Base-by-base conservation (phyloP, 108 stramenopile genomes). In the Discostella pseudostelligera region DNA sequence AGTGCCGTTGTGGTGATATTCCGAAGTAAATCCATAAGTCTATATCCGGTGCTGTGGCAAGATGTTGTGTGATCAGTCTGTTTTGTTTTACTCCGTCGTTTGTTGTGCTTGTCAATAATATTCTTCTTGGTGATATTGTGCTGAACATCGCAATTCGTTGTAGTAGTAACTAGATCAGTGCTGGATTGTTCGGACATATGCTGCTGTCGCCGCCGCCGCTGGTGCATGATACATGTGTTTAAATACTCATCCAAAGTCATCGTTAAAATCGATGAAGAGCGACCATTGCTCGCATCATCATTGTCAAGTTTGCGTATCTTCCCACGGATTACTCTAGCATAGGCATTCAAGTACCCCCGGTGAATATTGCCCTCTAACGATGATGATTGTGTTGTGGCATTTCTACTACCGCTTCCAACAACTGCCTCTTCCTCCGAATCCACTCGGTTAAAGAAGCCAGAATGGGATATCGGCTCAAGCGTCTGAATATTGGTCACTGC, bases 331-430 rank as follows among this genome's bases (percentile, higher is more conserved):
- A 82, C 81, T 22, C 81, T 53, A 9, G 72, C 48, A 45, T 79
- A 82, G 5, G 83, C 83, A 72, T 84, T 84, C 40, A 84, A 58
- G 48, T 81, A 82, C 12, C 83, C 83, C 16, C 83, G 59, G 58
- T 84, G 83, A 1, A 84, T 26, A 17, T 74, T 67, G 12, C 83
- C 83, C 56, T 73, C 54, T 17, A 26, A 37, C 32, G 29, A 19
- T 35, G 37, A 19, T 17, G 37, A 6, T 19, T 14, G 0, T 19
- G 37, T 37, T 19, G 25, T 11, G 4, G 1, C 4, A 24, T 24
- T 26, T 14, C 8, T 25, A 0, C 19, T 10, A 36, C 37, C 37
- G 13, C 17, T 22, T 25, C 1, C 49, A 20, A 25, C 21, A 25
- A 13, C 50, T 10, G 5, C 24, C 16, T 75, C 42, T n/a, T n/a